phyloP scores from a whole-genome alignment of 2,329 filamentous ascomycete species.

The Pyricularia sp. region DNA sequence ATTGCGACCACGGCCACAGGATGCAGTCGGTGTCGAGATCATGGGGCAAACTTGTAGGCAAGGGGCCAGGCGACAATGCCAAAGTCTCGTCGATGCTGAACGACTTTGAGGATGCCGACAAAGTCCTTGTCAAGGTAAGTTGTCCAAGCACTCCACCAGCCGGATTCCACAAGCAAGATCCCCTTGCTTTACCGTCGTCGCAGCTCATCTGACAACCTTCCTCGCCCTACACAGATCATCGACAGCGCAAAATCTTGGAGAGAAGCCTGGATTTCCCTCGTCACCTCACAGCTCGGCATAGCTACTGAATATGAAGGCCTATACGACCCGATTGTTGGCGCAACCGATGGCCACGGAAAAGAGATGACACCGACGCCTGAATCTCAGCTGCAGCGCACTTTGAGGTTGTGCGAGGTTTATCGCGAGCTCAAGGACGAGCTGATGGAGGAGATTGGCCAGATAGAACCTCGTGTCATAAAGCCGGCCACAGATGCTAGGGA shows the following conservation, averaged over 20 bases:
- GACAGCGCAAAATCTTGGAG: slow-evolving; percentile 69
- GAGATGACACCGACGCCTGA: slow-evolving; percentile 52
- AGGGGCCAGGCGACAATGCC: slow-evolving; percentile 62
- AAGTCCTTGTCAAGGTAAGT: slow-evolving; percentile 60
- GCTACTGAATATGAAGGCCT: slow-evolving; percentile 60
- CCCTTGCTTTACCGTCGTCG: slow-evolving; percentile 2
- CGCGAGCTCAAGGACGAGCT: slow-evolving; percentile 63
- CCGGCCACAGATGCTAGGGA: slow-evolving; percentile 63
- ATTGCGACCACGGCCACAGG: slow-evolving; percentile 13
- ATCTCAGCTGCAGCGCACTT: slow-evolving; percentile 52
- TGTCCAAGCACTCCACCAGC: not conserved
- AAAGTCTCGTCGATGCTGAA: slow-evolving; percentile 66
- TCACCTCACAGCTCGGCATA: slow-evolving; percentile 58
- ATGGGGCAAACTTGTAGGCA: slow-evolving; percentile 62
- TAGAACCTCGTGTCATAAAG: slow-evolving; percentile 60
- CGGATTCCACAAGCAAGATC: not conserved
- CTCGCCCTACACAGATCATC: slow-evolving; percentile 47
- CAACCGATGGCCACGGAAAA: slow-evolving; percentile 46
- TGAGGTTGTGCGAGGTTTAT: slow-evolving; percentile 57
- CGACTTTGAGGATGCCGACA: slow-evolving; percentile 74
- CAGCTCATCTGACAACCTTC: slow-evolving; percentile 8
- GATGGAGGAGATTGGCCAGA: slow-evolving; percentile 58
- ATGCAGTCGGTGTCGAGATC: slow-evolving; percentile 69
- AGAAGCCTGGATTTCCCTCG: slow-evolving; percentile 67
- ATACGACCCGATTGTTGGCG: slow-evolving; percentile 67